Evolutionary conservation across 73 alveolate genomes (phyloP).

Genomic region (Stentor roeselii): DNA sequence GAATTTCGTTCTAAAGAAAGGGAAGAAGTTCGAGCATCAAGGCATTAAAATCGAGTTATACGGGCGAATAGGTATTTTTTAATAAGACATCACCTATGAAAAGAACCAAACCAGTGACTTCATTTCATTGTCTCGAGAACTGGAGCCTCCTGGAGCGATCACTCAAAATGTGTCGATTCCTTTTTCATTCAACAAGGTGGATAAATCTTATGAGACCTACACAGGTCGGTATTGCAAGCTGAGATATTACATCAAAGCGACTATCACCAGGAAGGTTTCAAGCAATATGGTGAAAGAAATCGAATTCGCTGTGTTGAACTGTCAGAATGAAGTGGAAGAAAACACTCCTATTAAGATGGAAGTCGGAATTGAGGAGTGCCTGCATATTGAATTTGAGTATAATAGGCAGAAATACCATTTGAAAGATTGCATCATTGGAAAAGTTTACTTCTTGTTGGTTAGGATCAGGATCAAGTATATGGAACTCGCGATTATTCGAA

Average conservation of each 20-base stretch:
- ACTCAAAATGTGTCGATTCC: conserved; percentile 51
- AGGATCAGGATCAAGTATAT: conserved; percentile 98
- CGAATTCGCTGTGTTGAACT: conserved; percentile 80
- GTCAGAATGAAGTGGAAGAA: conserved; percentile 53
- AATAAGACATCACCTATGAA: conserved; percentile 67
- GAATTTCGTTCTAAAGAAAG: conserved; percentile 47
- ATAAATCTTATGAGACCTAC: conserved; percentile 83
- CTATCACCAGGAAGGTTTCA: conserved; percentile 19
- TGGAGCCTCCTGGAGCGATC: conserved; percentile 80
- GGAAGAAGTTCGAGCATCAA: conserved; percentile 74
- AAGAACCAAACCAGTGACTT: conserved; percentile 57
- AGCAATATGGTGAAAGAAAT: conserved; percentile 64
- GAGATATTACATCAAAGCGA: conserved; percentile 47
- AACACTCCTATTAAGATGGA: conserved; percentile 83
- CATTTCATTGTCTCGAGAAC: conserved; percentile 57
- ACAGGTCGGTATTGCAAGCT: conserved; percentile 64
- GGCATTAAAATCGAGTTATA: conserved; percentile 89
- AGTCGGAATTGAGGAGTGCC: conserved; percentile 99
- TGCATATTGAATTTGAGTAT: conserved; percentile 98
- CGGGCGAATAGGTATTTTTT: conserved; percentile 52
- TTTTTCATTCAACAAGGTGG: conserved; percentile 72
- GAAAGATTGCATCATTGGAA: conserved; percentile 95
- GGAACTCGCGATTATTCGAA: conserved; percentile 95
- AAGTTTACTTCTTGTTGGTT: conserved; percentile 91
- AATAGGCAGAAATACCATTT: conserved; percentile 88